Conservation (phyloP, 441 rosid genomes). For the Jatropha multifida region DNA sequence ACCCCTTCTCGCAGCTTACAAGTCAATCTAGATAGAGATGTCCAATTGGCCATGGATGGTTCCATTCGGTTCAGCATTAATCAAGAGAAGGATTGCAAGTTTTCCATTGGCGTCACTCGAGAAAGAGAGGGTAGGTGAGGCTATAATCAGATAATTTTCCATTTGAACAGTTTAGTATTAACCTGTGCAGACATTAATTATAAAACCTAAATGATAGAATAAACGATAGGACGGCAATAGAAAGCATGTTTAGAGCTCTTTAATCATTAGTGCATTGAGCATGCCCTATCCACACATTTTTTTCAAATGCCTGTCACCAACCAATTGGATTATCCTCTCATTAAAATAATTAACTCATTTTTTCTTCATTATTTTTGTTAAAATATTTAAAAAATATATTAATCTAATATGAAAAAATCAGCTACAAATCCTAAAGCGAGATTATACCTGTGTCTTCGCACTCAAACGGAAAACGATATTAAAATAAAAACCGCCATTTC, state of each 20-base stretch:
- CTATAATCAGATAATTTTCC: neutral
- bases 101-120: neutral
- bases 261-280: slow-evolving; percentile 22
- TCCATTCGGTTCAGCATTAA: no score
- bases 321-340: slow-evolving; percentile 5
- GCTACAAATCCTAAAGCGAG: no score
- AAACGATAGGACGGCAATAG: slow-evolving; percentile 23
- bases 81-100: neutral
- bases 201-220: slow-evolving; percentile 23
- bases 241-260: slow-evolving; percentile 18
- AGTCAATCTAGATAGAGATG: slow-evolving; percentile 35
- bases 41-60: slow-evolving; percentile 11
- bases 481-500: no score
- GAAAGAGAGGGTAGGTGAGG: neutral
- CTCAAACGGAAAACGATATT: no score
- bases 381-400: neutral
- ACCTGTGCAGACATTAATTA: slow-evolving; percentile 14
- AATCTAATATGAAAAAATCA: no score
- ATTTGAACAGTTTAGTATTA: neutral
- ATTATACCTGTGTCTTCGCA: no score
- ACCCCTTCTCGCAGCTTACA: neutral
- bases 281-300: slow-evolving; percentile 26
- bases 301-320: slow-evolving; percentile 1
- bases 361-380: neutral
- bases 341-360: neutral